Evolutionary conservation across 2,329 filamentous ascomycete genomes (phyloP), one percentile per base, ranked within the genome.

Genomic region (Calonectria pauciramosa): DNA sequence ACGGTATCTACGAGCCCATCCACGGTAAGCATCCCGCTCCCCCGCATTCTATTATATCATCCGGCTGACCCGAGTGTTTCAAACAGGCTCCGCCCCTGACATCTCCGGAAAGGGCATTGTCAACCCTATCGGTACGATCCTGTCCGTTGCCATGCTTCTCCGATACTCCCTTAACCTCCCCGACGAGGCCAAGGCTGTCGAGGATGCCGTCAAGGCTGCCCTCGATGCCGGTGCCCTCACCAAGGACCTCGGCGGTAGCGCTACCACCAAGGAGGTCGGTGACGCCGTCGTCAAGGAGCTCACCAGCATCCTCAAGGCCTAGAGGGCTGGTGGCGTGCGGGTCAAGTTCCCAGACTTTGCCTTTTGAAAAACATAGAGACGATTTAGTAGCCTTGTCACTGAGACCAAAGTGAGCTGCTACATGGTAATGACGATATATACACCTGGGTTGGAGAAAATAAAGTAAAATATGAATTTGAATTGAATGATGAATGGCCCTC

Each of bases 1-100:
- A 97, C 84, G 96, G 96, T 80, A 98, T 99, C 82, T 99, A 98
- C 85, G 96, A 99, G 90, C 96, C 96, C 32, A 99, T 99, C 81
- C 96, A 99, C 85, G 96, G 95, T 95, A 88, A 75, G 87, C 82
- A 26, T 34, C 7, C 52, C 20, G 5, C 5, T 28, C 32, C 28
- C 28, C 14, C 11, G 13, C 32, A 0, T 26, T 28, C 13, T 20
- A 18, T 10, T n/a, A 63, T 14, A 30, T 56, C 30, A 20, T n/a
- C 20, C 20, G 13, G n/a, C 69, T 78, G 66, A 74, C 26, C 26
- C 32, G 14, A 44, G 7, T 49, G 14, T n/a, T 63, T 41, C 18
- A 36, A 56, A 10, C 18, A 81, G 78, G 80, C 3, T 78, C 75
- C 56, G 79, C 80, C n/a, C 78, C 79, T 28, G 79, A 99, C 83